A percentile compares a stretch with the other conserved stretches of the same genome.
These are phyloP conservation scores for Yarrowia sp. DNA, from an alignment of 805 yeast genomes.

Conservation along the genomic window DNA sequence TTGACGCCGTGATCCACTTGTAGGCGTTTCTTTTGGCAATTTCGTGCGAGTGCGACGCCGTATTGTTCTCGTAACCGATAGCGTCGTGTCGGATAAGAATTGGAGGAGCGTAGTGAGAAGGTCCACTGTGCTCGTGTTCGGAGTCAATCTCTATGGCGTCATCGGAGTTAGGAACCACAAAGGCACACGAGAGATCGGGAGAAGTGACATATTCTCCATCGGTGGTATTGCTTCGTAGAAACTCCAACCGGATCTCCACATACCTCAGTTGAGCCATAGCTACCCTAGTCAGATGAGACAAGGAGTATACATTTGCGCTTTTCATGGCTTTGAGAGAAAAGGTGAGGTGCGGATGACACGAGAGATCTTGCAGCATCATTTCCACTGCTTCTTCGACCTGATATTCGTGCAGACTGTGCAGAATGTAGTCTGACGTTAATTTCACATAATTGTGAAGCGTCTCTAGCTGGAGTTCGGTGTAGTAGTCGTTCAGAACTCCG, in stretches of 20 bases:
- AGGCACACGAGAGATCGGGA: background rate
- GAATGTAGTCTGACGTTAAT: background rate
- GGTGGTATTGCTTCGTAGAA: background rate
- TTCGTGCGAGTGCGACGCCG: background rate
- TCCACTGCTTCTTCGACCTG: background rate
- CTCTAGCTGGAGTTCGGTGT: background rate
- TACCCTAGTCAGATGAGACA: background rate
- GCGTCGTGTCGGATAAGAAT: background rate
- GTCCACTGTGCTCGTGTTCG: background rate
- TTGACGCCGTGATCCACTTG: background rate
- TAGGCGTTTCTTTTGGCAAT: background rate
- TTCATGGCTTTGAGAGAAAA: background rate
- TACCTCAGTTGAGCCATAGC: background rate
- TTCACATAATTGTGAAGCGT: background rate
- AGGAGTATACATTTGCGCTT: background rate
- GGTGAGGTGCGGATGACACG: background rate
- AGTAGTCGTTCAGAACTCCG: background rate
- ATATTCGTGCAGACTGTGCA: background rate
- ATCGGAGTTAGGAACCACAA: background rate
- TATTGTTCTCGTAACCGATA: background rate
- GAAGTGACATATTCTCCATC: background rate
- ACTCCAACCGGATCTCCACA: background rate
- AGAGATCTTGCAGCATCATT: background rate
- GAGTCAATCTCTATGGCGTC: background rate
- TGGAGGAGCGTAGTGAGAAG: background rate